Conservation (phyloP, 495 filamentous ascomycete species). For the Lindgomyces ingoldianus region DNA sequence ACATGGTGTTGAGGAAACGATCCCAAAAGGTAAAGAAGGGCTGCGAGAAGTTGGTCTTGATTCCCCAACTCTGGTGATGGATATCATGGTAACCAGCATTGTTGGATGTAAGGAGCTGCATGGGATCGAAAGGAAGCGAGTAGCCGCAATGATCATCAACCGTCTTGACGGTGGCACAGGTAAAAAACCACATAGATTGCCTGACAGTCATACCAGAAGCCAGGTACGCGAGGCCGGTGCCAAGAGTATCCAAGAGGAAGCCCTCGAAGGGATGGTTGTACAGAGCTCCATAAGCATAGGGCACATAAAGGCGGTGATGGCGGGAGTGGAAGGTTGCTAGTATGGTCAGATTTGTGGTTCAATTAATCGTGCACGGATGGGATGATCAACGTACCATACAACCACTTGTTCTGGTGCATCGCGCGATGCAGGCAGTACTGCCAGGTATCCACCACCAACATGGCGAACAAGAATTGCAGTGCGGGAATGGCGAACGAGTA, state of each 20-base stretch:
- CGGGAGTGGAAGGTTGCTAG: conserved; percentile 85
- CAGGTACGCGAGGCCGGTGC: conserved; percentile 79
- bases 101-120: conserved; percentile 87
- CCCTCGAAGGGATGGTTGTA: conserved; percentile 96
- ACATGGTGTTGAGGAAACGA: conserved; percentile 67
- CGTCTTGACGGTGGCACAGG: conserved; percentile 83
- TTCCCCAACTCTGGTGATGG: conserved; percentile 98
- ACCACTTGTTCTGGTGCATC: conserved; percentile 94
- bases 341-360: conserved; percentile 29
- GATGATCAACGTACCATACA: conserved; percentile 73
- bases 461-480: conserved; percentile 70
- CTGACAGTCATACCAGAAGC: conserved; percentile 72
- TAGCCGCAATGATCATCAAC: conserved; percentile 98
- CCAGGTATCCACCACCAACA: conserved; percentile 85
- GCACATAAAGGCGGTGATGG: conserved; percentile 94
- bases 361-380: conserved; percentile 20
- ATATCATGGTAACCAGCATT: conserved; percentile 96
- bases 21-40: conserved; percentile 91
- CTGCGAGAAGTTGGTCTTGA: conserved; percentile 78
- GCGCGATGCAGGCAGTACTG: conserved; percentile 93
- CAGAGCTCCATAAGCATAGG: conserved; percentile 93
- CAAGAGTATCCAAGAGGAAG: conserved; percentile 87
- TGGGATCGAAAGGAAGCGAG: conserved; percentile 88
- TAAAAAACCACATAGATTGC: conserved; percentile 84
- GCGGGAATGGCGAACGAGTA: conserved; percentile 78